Conservation (phyloP, 257 asterid species). For the Jasminum sambac region DNA sequence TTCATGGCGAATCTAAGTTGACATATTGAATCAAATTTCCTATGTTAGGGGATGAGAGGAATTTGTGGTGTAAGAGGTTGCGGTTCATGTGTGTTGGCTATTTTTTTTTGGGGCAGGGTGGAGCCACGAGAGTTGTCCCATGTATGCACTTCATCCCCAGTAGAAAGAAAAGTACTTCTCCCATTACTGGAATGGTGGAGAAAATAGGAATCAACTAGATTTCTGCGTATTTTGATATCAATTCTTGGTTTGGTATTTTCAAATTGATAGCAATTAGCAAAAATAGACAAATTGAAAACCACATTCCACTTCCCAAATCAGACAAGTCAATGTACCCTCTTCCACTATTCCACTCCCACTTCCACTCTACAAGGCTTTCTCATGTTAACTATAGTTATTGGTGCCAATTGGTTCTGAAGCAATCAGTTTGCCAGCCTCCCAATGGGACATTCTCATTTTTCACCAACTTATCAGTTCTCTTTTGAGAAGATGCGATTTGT, state of each 20-base stretch:
- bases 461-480: neutral
- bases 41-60: neutral
- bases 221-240: neutral
- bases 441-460: neutral
- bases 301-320: neutral
- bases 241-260: neutral
- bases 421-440: neutral
- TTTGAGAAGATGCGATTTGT: neutral
- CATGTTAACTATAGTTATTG: neutral
- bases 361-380: neutral
- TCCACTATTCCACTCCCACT: neutral
- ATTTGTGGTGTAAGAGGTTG: neutral
- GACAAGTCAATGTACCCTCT: neutral
- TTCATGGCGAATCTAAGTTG: neutral
- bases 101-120: neutral
- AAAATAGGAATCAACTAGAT: neutral
- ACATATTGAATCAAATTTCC: neutral
- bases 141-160: neutral
- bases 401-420: neutral
- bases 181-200: neutral
- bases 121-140: neutral
- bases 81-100: no score
- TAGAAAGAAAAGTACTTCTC: neutral
- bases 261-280: neutral
- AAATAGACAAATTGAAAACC: neutral